These are phyloP conservation scores for Acacia acuminata DNA, from an alignment of 306 rosid species.

Conservation along the genomic window DNA sequence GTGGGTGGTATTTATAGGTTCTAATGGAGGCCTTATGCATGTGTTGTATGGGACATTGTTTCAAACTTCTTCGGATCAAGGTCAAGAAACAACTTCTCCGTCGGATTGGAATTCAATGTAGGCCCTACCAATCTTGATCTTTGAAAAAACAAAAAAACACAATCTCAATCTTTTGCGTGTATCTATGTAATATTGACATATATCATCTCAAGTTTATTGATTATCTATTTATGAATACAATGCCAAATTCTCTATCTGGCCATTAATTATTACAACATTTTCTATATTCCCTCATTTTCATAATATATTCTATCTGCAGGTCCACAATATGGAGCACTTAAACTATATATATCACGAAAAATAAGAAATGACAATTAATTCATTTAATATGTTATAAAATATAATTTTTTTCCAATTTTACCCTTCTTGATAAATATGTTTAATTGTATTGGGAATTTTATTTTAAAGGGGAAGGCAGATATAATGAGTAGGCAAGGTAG, in stretches of 20 bases:
- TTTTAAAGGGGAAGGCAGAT: no score
- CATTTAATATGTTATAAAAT: no score
- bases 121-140: background rate
- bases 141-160: background rate
- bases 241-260: background rate
- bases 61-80: background rate
- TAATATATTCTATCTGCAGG: no score
- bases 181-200: background rate
- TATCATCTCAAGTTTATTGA: background rate
- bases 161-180: background rate
- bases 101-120: constrained; percentile 26
- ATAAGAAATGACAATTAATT: no score
- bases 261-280: background rate
- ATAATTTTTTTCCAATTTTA: no score
- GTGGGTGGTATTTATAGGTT: constrained; percentile 51
- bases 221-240: background rate
- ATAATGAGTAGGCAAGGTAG: no score
- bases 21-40: background rate
- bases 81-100: background rate
- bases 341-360: no score
- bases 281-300: background rate
- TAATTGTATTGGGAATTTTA: no score
- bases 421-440: no score
- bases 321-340: no score
- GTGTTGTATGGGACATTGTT: background rate